Conservation (phyloP, 257 asterid species). For the Haberlea rhodopensis region DNA sequence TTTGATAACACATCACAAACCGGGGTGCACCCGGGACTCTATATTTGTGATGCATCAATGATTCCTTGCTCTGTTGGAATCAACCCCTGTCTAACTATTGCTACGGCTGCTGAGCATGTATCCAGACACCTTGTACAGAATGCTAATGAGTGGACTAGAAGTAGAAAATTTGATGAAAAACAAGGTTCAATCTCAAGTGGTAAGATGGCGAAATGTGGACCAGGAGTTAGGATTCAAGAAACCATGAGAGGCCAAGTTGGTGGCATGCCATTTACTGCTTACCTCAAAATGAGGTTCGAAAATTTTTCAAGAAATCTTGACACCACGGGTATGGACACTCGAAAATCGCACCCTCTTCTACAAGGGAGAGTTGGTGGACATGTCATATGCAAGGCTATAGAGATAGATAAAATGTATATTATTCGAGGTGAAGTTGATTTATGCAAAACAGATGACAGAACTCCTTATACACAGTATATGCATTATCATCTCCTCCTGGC, state of each 20-base stretch:
- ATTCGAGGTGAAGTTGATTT: constrained; percentile 49
- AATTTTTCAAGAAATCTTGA: background rate
- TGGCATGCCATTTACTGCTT: constrained; percentile 44
- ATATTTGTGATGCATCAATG: constrained; percentile 53
- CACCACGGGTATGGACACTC: background rate
- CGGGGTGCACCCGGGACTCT: constrained; percentile 46
- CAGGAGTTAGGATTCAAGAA: constrained; percentile 29
- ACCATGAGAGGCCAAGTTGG: constrained; percentile 50
- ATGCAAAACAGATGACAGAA: constrained; percentile 40
- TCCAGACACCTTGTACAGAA: constrained; percentile 35
- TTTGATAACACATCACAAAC: constrained; percentile 32
- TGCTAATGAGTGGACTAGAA: constrained; percentile 3
- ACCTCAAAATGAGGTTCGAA: constrained; percentile 35
- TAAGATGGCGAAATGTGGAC: constrained; percentile 3
- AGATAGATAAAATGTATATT: constrained; percentile 36
- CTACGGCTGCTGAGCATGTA: constrained; percentile 55
- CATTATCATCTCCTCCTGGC: constrained; percentile 44
- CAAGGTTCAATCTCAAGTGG: constrained; percentile 6
- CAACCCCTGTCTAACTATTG: constrained; percentile 53
- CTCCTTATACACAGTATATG: constrained; percentile 66
- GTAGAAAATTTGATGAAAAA: constrained; percentile 12
- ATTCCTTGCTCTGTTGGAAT: constrained; percentile 56
- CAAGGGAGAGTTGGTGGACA: constrained; percentile 48
- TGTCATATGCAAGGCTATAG: constrained; percentile 34
- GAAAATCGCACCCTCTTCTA: constrained; percentile 22